Evolutionary conservation across 192 early-diverging fungal species (phyloP), one percentile per base, ranked within the genome.

Genomic region (Allomyces arbusculus): DNA sequence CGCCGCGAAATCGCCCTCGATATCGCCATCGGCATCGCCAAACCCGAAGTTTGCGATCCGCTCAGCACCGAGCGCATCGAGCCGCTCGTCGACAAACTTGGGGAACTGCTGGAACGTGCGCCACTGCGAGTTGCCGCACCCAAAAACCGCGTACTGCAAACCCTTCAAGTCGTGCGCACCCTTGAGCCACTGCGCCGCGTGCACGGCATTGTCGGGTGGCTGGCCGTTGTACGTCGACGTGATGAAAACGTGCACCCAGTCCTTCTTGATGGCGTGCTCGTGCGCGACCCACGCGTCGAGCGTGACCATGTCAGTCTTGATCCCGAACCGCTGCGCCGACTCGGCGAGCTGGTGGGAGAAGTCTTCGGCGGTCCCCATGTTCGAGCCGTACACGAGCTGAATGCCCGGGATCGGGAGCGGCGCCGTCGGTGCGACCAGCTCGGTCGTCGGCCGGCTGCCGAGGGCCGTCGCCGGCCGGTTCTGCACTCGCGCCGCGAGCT

Each of bases 121-220:
- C 83, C 83, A 83, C 65, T 81, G 75, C 24, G 69, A 71, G 71
- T 84, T 84, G 23, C 83, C 83, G 20, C 78, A 71, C 23, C 83
- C 83, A 74, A 83, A 83, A 23, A 83, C 78, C 22, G 75, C 66
- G 68, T 69, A 84, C 3, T 71, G 43, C n/a, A 81, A 40, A 3
- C 77, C 77, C 12, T 71, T 26, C 19, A 83, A 66, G 63, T 63
- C 22, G n/a, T 65, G 20, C 24, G 50, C 45, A 14, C 44, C 65
- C 26, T 66, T 73, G 44, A 67, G 83, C 81, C 14, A 58, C 16
- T 58, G 16, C 12, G 50, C 50, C 50, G 50, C 50, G 20, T 45
- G 33, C 23, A 67, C 74, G 3, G 79, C 79, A 67, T 78, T 77
- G 44, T 84, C 83, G 4, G 83, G 83, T 63, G 81, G 78, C 1